Base-by-base conservation (phyloP, 257 asterid genomes). In the Solanum sejunctum region DNA sequence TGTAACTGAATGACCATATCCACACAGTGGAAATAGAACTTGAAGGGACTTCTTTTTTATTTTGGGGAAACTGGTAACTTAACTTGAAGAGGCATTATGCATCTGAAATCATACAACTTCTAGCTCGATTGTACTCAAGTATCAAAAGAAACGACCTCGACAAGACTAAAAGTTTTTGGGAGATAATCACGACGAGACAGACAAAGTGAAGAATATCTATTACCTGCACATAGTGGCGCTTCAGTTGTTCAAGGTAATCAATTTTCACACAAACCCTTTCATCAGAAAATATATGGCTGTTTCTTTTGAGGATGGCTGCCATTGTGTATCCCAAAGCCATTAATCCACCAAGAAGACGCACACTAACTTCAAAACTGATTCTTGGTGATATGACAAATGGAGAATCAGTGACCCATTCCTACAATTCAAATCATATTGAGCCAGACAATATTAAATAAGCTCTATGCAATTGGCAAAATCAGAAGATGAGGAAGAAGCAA, bases 301-400 rank as follows among this genome's bases (percentile, higher is more conserved):
- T 97, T 95, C 99, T 88, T 89, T 95, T 97, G 85, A 97, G 98
- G 85, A 97, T 97, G 84, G 98, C 91, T 47, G 98, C 99, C 88
- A 97, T 97, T 80, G 98, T 95, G 89, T 97, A 97, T 84, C 99
- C 99, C 93, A 97, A 88, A 69, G 99, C 98, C 99, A 97, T 97
- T 84, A 97, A 86, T 63, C 99, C 99, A 84, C 99, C 99, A 80
- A 97, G 98, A 87, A 97, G 99, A 80, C 98, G 93, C 47, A 97
- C 99, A 84, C 98, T 92, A 80, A 97, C 99, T 94, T 97, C 99
- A 89, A 97, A 97, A 39, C 97, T 95, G 86, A 97, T 97, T 92
- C 99, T 97, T 85, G 99, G 99, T 84, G 99, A 95, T 92, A 97
- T 97, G 75, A 97, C 97, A 87, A 97, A 95, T 60, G 99, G 98